Evolutionary conservation across 1,284 basidiomycete genomes (phyloP), one percentile per base, ranked within the genome.

Genomic region (Phellopilus nigrolimitatus): DNA sequence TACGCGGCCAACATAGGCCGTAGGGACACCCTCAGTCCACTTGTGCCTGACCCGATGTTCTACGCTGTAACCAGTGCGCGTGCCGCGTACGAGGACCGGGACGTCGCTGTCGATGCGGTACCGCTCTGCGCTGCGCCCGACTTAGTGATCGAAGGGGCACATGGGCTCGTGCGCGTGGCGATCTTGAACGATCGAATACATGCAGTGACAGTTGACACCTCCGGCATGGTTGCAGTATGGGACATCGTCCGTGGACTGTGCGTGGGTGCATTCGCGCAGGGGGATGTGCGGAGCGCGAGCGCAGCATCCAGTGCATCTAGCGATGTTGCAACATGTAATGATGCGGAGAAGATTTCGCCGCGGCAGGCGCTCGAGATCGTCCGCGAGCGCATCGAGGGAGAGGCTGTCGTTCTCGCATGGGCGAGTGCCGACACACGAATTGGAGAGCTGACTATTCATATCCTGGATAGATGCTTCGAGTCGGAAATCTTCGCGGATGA

Each of bases 401-500:
- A 97, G 66, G 92, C 89, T 0, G 82, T 89, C 25, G 83, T 92
- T 3, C 71, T 83, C 15, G 73, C 84, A 3, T 99, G 97, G 97
- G 88, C 88, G 46, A 80, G 78, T 15, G 84, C 91, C 21, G 95
- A 98, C 66, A 95, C 93, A 4, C 88, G 90, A 66, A 84, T 86
- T 15, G 95, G 95, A 1, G 80, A 91, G 28, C 73, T 99, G 54
- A 87, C 86, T 0, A 82, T 99, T 3, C 92, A 97, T 69, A 64
- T 99, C 37, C 89, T 82, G 51, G 91, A 97, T 60, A 71, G 79
- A 42, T 91, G 87, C 59, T 98, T 97, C 65, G 94, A 97, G 55
- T 91, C 91, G 8, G 97, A 99, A 69, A 83, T 95, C 3, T 98
- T 97, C 64, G 83, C 88, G 3, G 95, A 98, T 65, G 95, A 99